Evolutionary conservation across 2,329 filamentous ascomycete genomes (phyloP), one percentile per base, ranked within the genome.

Genomic region (Neophaeococcomyces mojaviensis): DNA sequence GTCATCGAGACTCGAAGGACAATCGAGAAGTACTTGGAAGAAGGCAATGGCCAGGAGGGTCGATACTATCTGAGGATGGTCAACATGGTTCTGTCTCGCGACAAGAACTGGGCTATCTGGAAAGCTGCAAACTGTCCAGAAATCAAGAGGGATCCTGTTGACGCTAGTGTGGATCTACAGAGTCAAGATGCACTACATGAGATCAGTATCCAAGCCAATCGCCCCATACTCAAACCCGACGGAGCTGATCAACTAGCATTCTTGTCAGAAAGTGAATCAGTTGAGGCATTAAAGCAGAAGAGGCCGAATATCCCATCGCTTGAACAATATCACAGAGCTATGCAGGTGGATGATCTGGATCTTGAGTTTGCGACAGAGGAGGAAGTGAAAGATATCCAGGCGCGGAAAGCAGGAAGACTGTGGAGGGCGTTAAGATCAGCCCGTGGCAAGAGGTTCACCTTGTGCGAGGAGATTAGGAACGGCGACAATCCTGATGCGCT

Each of bases 31-130:
- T 95, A 96, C 64, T 76, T 98, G 47, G 84, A 85, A 60, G 76
- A 82, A 57, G 55, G 56, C 18, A 53, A 42, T 39, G 86, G 86
- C 16, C 69, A 74, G 34, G 89, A 94, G 59, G 92, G 92, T 24
- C 86, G 87, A 53, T 94, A 94, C 65, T 98, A 97, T 65, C 85
- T 88, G 66, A 84, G 92, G 32, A 94, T 97, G 79, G 88, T 98
- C 26, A 90, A 97, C 63, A 97, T 89, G 10, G 90, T 98, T 26
- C 78, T 98, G 24, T 87, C 88, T 19, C 78, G 92, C 52, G 92
- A 99, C 65, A 97, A 96, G 71, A 96, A 97, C 62, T 98, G 94
- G 94, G 88, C 94, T 36, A 84, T 88, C 52, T 99, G 92, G 92
- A 99, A 99, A 68, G 83, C 90, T 49, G 88, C 96, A 63, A 87